phyloP scores from a whole-genome alignment of 2,329 filamentous ascomycete genomes.

The Sporothrix protearum region DNA sequence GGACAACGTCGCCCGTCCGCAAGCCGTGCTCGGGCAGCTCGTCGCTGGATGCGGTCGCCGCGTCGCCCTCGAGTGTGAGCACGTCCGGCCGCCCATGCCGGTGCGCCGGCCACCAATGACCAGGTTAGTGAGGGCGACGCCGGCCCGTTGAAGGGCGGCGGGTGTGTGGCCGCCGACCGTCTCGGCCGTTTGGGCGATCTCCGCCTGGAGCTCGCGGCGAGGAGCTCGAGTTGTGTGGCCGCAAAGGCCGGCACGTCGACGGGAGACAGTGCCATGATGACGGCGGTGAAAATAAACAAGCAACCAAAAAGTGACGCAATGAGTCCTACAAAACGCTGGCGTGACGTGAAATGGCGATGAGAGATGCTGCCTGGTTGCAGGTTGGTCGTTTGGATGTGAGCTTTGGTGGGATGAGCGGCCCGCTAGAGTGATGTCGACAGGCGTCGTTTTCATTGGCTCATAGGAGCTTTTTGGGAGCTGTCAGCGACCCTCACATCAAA shows the following conservation, averaged over 20 bases:
- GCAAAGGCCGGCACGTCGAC: slow-evolving; percentile 64
- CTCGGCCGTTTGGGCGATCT: slow-evolving; percentile 65
- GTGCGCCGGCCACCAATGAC: slow-evolving; percentile 73
- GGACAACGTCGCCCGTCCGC: slow-evolving; percentile 72
- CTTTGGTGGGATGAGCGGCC: slow-evolving; percentile 10
- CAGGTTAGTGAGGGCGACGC: slow-evolving; percentile 76
- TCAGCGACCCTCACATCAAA: not conserved
- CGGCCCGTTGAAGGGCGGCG: slow-evolving; percentile 66
- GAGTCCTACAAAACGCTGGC: not conserved
- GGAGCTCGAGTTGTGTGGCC: slow-evolving; percentile 64
- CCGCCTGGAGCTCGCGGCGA: slow-evolving; percentile 66
- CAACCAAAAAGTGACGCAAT: not conserved
- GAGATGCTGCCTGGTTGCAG: not conserved
- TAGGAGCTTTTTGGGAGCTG: not conserved
- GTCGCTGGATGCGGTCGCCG: slow-evolving; percentile 51
- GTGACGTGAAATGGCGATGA: too few species aligned
- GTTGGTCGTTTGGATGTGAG: not conserved
- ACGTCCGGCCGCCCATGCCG: slow-evolving; percentile 90
- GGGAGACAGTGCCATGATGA: not conserved
- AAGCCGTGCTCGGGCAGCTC: slow-evolving; percentile 69
- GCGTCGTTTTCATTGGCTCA: slow-evolving; percentile 6
- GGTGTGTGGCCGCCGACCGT: slow-evolving; percentile 68
- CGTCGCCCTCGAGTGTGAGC: slow-evolving; percentile 64
- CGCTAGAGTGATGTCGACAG: not conserved
- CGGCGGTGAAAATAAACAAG: not conserved